Evolutionary conservation across 495 filamentous ascomycete genomes (phyloP).

Genomic region (Hyaloscypha hepaticicola): DNA sequence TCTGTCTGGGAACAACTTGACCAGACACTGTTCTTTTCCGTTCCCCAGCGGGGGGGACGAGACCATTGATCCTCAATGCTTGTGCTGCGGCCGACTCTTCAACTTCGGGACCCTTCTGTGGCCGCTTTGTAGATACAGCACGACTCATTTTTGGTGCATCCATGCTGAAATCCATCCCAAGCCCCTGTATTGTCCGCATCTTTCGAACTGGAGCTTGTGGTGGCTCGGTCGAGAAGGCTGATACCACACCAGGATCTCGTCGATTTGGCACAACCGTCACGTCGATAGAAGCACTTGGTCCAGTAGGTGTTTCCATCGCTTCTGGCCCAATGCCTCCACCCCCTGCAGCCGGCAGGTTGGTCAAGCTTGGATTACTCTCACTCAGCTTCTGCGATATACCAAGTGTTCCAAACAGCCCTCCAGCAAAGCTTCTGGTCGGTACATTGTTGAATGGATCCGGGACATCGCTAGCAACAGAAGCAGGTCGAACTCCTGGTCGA

Average conservation of each 20-base stretch:
- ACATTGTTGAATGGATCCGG: slow-evolving; percentile 36
- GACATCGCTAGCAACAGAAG: slow-evolving; percentile 23
- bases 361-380: slow-evolving; percentile 42
- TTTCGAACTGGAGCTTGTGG: slow-evolving; percentile 34
- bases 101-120: slow-evolving; percentile 21
- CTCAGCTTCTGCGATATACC: slow-evolving; percentile 59
- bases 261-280: slow-evolving; percentile 22
- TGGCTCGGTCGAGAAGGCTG: slow-evolving; percentile 30
- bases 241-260: slow-evolving; percentile 26
- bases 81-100: slow-evolving; percentile 28
- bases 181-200: slow-evolving; percentile 25
- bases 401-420: slow-evolving; percentile 46
- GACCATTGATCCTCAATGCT: slow-evolving; percentile 37
- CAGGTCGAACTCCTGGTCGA: slow-evolving; percentile 23
- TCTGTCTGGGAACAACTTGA: slow-evolving; percentile 60
- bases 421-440: slow-evolving; percentile 25
- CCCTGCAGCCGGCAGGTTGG: slow-evolving; percentile 32
- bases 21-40: slow-evolving; percentile 87
- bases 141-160: slow-evolving; percentile 34
- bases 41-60: slow-evolving; percentile 23
- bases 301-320: slow-evolving; percentile 39
- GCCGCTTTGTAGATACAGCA: slow-evolving; percentile 22
- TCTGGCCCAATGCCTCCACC: slow-evolving; percentile 34
- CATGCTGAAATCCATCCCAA: slow-evolving; percentile 32
- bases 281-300: slow-evolving; percentile 32